phyloP scores from a whole-genome alignment of 1,284 basidiomycete species.

The Nidula niveotomentosa region DNA sequence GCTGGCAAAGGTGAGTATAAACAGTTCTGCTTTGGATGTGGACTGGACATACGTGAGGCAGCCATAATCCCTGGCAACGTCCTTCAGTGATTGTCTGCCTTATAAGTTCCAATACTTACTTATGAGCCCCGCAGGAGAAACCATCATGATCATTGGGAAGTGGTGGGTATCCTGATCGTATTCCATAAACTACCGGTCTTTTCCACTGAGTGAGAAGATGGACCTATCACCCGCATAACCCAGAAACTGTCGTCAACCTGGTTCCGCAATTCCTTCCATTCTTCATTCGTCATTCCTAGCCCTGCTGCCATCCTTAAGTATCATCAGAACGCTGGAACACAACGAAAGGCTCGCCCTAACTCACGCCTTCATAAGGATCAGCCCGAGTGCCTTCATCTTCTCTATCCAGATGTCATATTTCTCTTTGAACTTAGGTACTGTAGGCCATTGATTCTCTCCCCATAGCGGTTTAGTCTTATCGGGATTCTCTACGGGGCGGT shows the following conservation, averaged over 20 bases:
- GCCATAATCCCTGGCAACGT: conserved; percentile 69
- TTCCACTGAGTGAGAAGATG: conserved; percentile 8
- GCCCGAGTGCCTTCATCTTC: conserved; percentile 80
- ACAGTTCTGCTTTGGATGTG: background rate
- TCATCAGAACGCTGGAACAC: background rate
- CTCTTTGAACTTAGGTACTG: conserved; percentile 51
- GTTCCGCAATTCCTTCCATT: conserved; percentile 64
- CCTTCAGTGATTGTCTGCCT: background rate
- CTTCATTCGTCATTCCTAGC: conserved; percentile 66
- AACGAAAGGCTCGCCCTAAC: conserved; percentile 20
- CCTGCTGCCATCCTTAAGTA: conserved; percentile 72
- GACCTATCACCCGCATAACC: conserved; percentile 83
- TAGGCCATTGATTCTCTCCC: conserved; percentile 87
- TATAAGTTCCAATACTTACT: conserved; percentile 1
- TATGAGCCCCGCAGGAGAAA: conserved; percentile 12
- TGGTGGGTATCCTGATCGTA: conserved; percentile 11
- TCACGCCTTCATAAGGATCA: conserved; percentile 81
- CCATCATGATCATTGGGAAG: conserved; percentile 15
- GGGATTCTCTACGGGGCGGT: conserved; percentile 67
- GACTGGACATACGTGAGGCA: conserved; percentile 67
- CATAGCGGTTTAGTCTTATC: conserved; percentile 70
- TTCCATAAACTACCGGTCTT: background rate
- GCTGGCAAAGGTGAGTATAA: conserved; percentile 33
- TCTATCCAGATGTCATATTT: conserved; percentile 73
- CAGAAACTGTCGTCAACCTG: conserved; percentile 84